These are phyloP conservation scores for Phytophthora sp. DNA, from an alignment of 352 stramenopile species.

Conservation along the genomic window DNA sequence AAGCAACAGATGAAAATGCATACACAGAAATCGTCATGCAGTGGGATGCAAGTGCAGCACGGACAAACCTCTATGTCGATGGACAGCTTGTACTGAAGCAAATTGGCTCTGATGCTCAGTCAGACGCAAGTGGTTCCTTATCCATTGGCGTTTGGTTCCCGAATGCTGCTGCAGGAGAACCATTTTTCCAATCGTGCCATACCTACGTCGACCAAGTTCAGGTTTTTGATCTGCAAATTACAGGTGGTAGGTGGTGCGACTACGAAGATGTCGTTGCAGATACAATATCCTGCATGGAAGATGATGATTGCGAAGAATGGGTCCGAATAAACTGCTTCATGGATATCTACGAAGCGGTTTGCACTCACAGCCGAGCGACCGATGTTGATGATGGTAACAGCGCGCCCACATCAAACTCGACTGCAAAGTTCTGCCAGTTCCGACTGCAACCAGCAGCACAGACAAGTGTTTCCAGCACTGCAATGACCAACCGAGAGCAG, in stretches of 20 bases:
- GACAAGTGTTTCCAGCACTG: constrained; percentile 30
- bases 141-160: constrained; percentile 76
- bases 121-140: constrained; percentile 21
- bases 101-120: not conserved
- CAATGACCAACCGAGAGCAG: constrained; percentile 29
- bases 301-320: constrained; percentile 54
- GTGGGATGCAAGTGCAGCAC: constrained; percentile 59
- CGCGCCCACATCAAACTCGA: not conserved
- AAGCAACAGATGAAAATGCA: not conserved
- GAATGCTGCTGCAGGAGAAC: constrained; percentile 64
- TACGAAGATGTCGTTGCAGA: constrained; percentile 35
- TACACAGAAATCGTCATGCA: constrained; percentile 69
- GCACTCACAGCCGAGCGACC: constrained; percentile 7
- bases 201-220: constrained; percentile 57
- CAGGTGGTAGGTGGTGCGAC: constrained; percentile 70
- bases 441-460: constrained; percentile 29
- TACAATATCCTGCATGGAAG: constrained; percentile 35
- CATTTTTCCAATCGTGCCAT: constrained; percentile 55
- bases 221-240: constrained; percentile 63
- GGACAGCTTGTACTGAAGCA: constrained; percentile 56
- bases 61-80: constrained; percentile 70
- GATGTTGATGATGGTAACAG: constrained; percentile 6
- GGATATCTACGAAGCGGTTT: constrained; percentile 61
- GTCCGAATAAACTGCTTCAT: constrained; percentile 66
- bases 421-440: constrained; percentile 40